Evolutionary conservation across 1,139 yeast species (phyloP), one percentile per base, ranked within the genome.

Genomic region (Kodamaea anthophila): DNA sequence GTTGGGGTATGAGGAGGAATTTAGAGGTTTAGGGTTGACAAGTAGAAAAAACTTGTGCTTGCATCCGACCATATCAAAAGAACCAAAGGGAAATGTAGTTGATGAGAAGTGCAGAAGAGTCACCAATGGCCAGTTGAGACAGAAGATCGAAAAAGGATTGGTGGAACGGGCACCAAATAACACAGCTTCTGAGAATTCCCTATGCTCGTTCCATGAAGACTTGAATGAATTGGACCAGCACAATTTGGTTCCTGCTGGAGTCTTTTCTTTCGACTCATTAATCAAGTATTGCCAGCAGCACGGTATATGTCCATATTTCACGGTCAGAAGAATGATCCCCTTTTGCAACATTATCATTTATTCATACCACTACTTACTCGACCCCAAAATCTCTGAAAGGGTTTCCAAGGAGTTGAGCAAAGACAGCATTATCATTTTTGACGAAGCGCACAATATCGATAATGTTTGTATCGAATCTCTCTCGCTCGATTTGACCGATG

Each of bases 361-460:
- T 58, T 91, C 98, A 3, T 91, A 91, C 56, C 99, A 91, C 60
- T 91, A 91, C 65, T 64, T 91, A 41, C 67, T 91, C 41, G 99
- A 91, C 55, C 99, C 99, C 15, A 91, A 93, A 51, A 91, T 91
- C 53, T 94, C 97, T 3, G 97, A 88, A 41, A 65, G 98, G 35
- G 98, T 91, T 15, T 88, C 97, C 4, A 75, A 71, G 41, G 97
- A 93, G 49, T 70, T 91, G 32, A 84, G 95, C 10, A 86, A 88
- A 44, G 98, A 91, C 50, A 74, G 94, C 35, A 91, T 91, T 36
- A 84, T 91, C 39, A 93, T 91, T 28, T 91, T 91, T 51, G 99
- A 91, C 60, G 99, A 91, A 59, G 98, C 98, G 30, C 99, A 91
- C 57, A 91, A 91, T 58, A 91, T 91, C 35, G 98, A 91, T 69